Percentiles rank a stretch among this genome's conserved stretches.
Conservation (phyloP, 2,329 filamentous ascomycete species). For the Aurifilum marmelostoma region DNA sequence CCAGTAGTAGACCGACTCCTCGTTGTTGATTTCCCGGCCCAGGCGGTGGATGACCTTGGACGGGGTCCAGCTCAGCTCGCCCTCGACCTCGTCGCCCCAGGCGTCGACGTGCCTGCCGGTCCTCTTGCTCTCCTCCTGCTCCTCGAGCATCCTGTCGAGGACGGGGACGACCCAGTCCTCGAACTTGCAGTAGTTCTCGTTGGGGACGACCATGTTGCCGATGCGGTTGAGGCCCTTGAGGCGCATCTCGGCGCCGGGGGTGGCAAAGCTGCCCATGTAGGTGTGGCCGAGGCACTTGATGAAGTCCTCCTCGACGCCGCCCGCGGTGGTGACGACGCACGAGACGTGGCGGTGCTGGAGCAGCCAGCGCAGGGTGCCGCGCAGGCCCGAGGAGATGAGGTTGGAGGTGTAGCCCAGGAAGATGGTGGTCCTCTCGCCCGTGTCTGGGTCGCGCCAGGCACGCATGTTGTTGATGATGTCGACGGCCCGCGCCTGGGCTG, state of each 20-base stretch:
- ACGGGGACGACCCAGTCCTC: constrained; percentile 98
- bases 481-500: constrained; percentile 81
- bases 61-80: constrained; percentile 86
- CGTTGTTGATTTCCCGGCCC: constrained; percentile 92
- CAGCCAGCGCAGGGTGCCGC: constrained; percentile 88
- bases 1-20: constrained; percentile 94
- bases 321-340: constrained; percentile 91
- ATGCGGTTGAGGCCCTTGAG: constrained; percentile 91
- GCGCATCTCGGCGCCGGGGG: constrained; percentile 76
- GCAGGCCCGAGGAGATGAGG: constrained; percentile 91
- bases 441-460: constrained; percentile 79
- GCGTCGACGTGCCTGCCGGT: constrained; percentile 38
- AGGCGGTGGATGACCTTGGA: constrained; percentile 88
- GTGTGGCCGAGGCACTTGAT: constrained; percentile 97
- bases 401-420: constrained; percentile 98
- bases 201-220: constrained; percentile 92
- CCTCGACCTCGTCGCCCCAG: constrained; percentile 58
- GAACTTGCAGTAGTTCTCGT: constrained; percentile 96
- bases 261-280: constrained; percentile 79
- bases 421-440: constrained; percentile 81
- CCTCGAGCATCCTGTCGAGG: constrained; percentile 88
- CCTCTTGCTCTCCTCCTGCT: constrained; percentile 81
- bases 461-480: constrained; percentile 95
- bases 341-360: constrained; percentile 92
- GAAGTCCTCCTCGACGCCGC: constrained; percentile 94